Conservation (phyloP, 108 stramenopile genomes). For the Fistulifera pelliculosa region DNA sequence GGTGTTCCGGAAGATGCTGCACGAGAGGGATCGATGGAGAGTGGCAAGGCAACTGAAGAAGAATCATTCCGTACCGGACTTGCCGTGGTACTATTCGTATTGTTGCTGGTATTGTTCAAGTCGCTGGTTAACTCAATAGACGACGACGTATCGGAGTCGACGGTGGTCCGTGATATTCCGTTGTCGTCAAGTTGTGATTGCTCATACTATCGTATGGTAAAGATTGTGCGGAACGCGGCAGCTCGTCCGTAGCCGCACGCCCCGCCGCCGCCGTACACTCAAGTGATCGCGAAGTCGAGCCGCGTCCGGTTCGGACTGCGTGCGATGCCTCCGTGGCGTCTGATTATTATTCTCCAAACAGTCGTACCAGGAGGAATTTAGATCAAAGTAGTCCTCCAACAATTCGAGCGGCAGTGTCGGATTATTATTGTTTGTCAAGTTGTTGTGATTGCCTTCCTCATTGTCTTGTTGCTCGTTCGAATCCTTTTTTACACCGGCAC, state of each 20-base stretch:
- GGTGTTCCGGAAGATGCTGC: background rate
- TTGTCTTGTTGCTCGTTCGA: background rate
- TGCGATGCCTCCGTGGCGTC: background rate
- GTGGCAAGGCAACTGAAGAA: background rate
- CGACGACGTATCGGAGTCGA: background rate
- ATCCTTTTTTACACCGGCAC: background rate
- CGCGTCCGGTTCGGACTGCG: conserved; percentile 1
- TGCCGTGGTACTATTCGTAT: background rate
- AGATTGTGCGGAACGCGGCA: too few relatives aligned
- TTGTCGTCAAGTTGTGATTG: too few relatives aligned
- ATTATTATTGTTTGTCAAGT: conserved; percentile 2
- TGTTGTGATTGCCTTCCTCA: background rate
- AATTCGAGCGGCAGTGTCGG: too few relatives aligned
- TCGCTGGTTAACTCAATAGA: background rate
- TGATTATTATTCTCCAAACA: too few relatives aligned
- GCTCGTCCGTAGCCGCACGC: too few relatives aligned
- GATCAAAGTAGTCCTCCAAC: too few relatives aligned
- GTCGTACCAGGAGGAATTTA: too few relatives aligned
- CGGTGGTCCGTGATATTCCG: background rate
- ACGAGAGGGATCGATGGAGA: conserved; percentile 6
- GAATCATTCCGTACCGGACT: background rate
- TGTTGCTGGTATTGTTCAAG: conserved; percentile 6
- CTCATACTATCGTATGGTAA: too few relatives aligned
- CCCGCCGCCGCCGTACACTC: too few relatives aligned
- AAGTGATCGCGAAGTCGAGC: conserved; percentile 10